Evolutionary conservation across 345 rosid genomes (phyloP).

Genomic region (Pugionium cornutum): DNA sequence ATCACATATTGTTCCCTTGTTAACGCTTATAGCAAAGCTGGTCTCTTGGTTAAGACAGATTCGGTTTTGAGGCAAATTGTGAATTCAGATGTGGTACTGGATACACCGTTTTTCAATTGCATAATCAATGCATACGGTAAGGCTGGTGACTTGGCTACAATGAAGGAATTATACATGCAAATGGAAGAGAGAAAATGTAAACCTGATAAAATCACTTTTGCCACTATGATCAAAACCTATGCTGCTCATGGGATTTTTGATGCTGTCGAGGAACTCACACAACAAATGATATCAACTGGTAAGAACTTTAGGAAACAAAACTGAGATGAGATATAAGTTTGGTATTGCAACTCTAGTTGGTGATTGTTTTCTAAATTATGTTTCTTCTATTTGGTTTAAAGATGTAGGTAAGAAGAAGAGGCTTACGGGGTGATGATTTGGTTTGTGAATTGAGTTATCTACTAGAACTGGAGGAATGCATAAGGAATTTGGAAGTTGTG

Average conservation of each 20-base stretch:
- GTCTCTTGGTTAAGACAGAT: conserved; percentile 60
- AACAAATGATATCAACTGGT: conserved; percentile 43
- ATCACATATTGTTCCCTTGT: conserved; percentile 78
- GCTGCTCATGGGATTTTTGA: conserved; percentile 63
- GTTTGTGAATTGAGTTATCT: conserved; percentile 12
- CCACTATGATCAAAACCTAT: conserved; percentile 74
- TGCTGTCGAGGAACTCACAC: conserved; percentile 58
- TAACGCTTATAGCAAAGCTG: conserved; percentile 61
- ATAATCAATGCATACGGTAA: conserved; percentile 72
- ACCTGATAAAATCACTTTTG: conserved; percentile 66
- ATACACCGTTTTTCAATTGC: conserved; percentile 79
- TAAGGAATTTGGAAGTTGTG: conserved; percentile 17
- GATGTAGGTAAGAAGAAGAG: conserved; percentile 36
- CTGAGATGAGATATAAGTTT: background rate
- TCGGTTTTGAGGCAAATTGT: conserved; percentile 71
- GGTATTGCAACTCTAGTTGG: background rate
- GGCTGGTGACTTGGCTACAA: conserved; percentile 67
- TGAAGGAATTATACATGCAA: conserved; percentile 57
- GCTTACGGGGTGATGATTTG: conserved; percentile 24
- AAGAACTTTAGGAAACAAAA: conserved; percentile 35
- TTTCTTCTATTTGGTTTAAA: conserved; percentile 18
- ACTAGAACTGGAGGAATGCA: background rate
- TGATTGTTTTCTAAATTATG: conserved; percentile 16
- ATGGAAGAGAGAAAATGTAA: conserved; percentile 72
- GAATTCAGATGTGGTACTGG: conserved; percentile 73